phyloP scores from a whole-genome alignment of 108 stramenopile species.

The Skeletonema marinoi region DNA sequence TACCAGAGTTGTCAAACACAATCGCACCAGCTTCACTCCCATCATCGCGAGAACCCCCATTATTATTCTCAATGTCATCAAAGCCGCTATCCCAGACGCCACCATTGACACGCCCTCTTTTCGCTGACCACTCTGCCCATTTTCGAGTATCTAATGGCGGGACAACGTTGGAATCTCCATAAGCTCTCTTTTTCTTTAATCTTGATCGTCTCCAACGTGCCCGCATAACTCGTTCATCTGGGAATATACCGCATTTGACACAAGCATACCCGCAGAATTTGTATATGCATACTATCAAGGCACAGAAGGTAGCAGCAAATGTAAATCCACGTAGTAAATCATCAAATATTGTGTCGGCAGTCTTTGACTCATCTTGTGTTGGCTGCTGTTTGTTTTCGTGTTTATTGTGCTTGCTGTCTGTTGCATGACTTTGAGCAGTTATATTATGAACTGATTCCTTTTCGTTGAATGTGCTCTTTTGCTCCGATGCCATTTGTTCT shows the following conservation, averaged over 20 bases:
- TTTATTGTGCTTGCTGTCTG: neutral
- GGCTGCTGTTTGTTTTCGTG: neutral
- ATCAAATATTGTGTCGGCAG: constrained; percentile 43
- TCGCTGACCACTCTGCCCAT: constrained; percentile 35
- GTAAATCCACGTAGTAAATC: constrained; percentile 45
- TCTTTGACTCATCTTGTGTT: neutral
- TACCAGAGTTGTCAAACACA: constrained; percentile 28
- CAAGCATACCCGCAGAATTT: constrained; percentile 24
- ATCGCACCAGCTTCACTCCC: constrained; percentile 14
- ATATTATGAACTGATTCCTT: neutral
- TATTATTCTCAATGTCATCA: constrained; percentile 18
- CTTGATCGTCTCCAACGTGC: constrained; percentile 29
- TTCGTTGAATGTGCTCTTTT: neutral
- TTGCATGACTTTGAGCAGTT: neutral
- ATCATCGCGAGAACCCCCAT: constrained; percentile 18
- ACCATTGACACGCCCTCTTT: constrained; percentile 14
- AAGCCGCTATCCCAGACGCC: constrained; percentile 34
- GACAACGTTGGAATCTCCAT: constrained; percentile 12
- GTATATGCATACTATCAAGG: constrained; percentile 11
- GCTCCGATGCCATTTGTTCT: neutral
- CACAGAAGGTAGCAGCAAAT: constrained; percentile 35
- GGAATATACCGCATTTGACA: constrained; percentile 28
- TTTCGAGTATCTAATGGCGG: constrained; percentile 34
- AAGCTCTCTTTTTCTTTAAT: constrained; percentile 33
- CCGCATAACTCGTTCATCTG: constrained; percentile 35